Percentiles rank a stretch among this genome's conserved stretches.
Evolutionary conservation across 805 yeast species (phyloP).

Genomic region (Wickerhamiella parazyma): DNA sequence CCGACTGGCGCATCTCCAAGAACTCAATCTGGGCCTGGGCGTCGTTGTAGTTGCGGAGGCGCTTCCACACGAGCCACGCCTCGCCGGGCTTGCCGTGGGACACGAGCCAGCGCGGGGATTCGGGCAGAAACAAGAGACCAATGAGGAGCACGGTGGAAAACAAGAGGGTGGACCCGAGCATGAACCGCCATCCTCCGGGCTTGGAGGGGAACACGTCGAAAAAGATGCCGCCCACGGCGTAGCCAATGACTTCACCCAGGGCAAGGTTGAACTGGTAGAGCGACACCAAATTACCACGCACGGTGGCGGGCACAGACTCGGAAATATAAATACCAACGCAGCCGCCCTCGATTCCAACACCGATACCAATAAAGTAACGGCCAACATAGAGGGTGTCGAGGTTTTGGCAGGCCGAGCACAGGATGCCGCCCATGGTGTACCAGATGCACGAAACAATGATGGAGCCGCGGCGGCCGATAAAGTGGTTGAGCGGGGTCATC

Average conservation of each 20-base stretch:
- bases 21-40: constrained; percentile 38
- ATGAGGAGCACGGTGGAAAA: constrained; percentile 39
- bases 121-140: constrained; percentile 45
- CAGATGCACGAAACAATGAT: constrained; percentile 43
- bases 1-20: constrained; percentile 42
- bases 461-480: constrained; percentile 41
- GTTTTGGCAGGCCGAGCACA: constrained; percentile 39
- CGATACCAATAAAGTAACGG: constrained; percentile 46
- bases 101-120: constrained; percentile 47
- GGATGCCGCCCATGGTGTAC: constrained; percentile 47
- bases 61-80: constrained; percentile 37
- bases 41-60: constrained; percentile 36
- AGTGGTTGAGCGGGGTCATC: constrained; percentile 44
- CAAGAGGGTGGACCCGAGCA: constrained; percentile 50
- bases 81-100: constrained; percentile 39
- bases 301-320: constrained; percentile 44
- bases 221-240: constrained; percentile 49
- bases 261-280: constrained; percentile 53
- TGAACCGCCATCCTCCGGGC: constrained; percentile 48
- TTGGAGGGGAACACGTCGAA: constrained; percentile 28
- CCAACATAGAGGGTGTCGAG: constrained; percentile 43
- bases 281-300: constrained; percentile 48
- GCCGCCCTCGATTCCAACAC: constrained; percentile 56
- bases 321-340: constrained; percentile 50
- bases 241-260: constrained; percentile 52